A percentile compares a stretch with the other conserved stretches of the same genome.
Evolutionary conservation across 2,329 filamentous ascomycete genomes (phyloP).

Genomic region (Aspergillus fumigatus): DNA sequence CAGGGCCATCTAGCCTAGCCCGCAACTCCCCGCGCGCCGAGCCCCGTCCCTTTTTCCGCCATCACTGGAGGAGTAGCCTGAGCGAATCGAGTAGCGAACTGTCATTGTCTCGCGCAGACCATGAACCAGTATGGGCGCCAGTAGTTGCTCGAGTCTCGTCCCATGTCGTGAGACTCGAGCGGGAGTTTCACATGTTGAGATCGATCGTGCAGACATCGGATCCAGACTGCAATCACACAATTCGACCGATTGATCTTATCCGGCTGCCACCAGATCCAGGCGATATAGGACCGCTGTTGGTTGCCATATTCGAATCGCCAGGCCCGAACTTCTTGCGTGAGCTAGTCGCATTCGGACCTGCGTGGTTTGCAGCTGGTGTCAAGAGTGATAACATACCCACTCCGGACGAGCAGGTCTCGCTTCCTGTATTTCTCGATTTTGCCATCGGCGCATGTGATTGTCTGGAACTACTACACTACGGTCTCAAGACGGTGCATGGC

Average conservation of each 20-base stretch:
- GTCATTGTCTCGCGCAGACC: constrained; percentile 36
- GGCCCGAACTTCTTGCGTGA: constrained; percentile 68
- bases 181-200: constrained; percentile 79
- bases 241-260: constrained; percentile 74
- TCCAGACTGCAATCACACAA: constrained; percentile 68
- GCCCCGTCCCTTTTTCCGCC: constrained; percentile 35
- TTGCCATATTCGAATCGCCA: constrained; percentile 75
- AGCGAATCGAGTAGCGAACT: constrained; percentile 47
- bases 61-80: constrained; percentile 49
- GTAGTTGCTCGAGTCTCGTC: constrained; percentile 80
- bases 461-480: constrained; percentile 85
- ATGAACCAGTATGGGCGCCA: constrained; percentile 48
- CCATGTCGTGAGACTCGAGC: constrained; percentile 77
- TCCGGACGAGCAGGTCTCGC: constrained; percentile 58
- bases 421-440: constrained; percentile 81
- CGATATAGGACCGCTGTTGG: constrained; percentile 67
- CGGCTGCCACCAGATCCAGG: constrained; percentile 63
- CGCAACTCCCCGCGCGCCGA: constrained; percentile 43
- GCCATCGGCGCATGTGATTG: constrained; percentile 84
- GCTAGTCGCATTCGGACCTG: constrained; percentile 72
- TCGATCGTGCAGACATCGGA: constrained; percentile 67
- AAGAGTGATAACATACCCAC: constrained; percentile 45
- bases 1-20: constrained; percentile 40
- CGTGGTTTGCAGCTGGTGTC: constrained; percentile 59
- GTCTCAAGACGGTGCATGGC: constrained; percentile 79